Evolutionary conservation across 495 filamentous ascomycete genomes (phyloP).

Genomic region (Lasiosphaeria miniovina): DNA sequence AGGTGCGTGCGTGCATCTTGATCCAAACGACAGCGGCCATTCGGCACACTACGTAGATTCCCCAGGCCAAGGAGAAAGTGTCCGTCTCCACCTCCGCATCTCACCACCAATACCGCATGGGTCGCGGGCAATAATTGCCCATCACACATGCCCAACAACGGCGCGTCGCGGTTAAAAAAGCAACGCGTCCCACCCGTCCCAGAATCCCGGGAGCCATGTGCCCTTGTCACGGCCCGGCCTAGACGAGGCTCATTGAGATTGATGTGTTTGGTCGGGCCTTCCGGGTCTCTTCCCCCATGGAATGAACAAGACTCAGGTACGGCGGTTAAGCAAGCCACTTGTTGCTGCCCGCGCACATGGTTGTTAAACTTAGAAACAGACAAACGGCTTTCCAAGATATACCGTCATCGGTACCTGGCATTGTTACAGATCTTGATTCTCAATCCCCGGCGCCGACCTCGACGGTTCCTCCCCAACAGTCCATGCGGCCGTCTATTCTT

Average conservation of each 20-base stretch:
- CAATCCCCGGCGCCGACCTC: not conserved
- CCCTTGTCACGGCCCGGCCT: not conserved
- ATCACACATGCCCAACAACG: slow-evolving; percentile 1
- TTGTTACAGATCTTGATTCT: not conserved
- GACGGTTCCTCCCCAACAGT: not conserved
- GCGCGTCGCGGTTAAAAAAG: not conserved
- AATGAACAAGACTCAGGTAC: not conserved
- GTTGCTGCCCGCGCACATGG: slow-evolving; percentile 7
- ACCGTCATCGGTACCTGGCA: not conserved
- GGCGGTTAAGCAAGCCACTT: slow-evolving; percentile 19
- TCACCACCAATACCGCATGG: not conserved
- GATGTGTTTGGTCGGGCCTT: too few species aligned
- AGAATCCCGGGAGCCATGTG: not conserved
- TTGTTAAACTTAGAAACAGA: slow-evolving; percentile 17
- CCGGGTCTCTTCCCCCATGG: not conserved
- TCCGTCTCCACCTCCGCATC: not conserved
- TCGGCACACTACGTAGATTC: not conserved
- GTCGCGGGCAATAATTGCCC: not conserved
- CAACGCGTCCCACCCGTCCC: not conserved
- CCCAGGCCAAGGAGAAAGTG: not conserved
- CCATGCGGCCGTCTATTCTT: not conserved
- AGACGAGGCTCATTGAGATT: too few species aligned
- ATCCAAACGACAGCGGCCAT: not conserved
- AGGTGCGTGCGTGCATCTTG: not conserved
- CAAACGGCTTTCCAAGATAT: not conserved